Percentiles rank a stretch among this genome's conserved stretches.
These are phyloP conservation scores for Diaporthe citriasiana DNA, from an alignment of 2,329 filamentous ascomycete species.

Conservation along the genomic window DNA sequence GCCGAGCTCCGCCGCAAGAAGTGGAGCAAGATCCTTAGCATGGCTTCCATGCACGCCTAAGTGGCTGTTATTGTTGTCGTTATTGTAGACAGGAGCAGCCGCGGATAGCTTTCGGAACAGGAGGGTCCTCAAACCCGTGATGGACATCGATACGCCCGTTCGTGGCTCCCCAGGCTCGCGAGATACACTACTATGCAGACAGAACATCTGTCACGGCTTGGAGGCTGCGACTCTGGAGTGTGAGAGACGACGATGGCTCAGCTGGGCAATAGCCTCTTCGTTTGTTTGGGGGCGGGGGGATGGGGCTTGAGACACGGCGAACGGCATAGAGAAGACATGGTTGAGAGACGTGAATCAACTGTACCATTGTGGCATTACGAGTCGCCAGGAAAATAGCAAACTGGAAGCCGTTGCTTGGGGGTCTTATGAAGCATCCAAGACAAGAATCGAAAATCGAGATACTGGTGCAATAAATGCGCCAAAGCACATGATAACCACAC, in stretches of 20 bases:
- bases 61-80: neutral
- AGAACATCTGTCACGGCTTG: neutral
- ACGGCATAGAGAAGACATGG: neutral
- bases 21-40: constrained; percentile 98
- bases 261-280: neutral
- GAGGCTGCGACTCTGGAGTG: neutral
- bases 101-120: neutral
- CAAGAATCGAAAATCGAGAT: constrained; percentile 8
- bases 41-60: constrained; percentile 81
- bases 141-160: neutral
- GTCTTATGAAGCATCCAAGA: neutral
- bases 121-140: too few relatives aligned
- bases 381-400: neutral
- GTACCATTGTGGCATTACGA: neutral
- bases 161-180: neutral
- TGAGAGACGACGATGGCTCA: too few relatives aligned
- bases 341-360: too few relatives aligned
- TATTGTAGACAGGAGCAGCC: too few relatives aligned
- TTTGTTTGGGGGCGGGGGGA: too few relatives aligned
- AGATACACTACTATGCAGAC: too few relatives aligned
- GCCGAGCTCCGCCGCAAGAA: constrained; percentile 90
- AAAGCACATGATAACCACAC: neutral
- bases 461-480: neutral
- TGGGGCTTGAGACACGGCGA: neutral
- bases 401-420: constrained; percentile 1